Percentiles rank a stretch among this genome's conserved stretches.
Evolutionary conservation across 306 rosid genomes (phyloP).

Genomic region (Acmispon strigosus): DNA sequence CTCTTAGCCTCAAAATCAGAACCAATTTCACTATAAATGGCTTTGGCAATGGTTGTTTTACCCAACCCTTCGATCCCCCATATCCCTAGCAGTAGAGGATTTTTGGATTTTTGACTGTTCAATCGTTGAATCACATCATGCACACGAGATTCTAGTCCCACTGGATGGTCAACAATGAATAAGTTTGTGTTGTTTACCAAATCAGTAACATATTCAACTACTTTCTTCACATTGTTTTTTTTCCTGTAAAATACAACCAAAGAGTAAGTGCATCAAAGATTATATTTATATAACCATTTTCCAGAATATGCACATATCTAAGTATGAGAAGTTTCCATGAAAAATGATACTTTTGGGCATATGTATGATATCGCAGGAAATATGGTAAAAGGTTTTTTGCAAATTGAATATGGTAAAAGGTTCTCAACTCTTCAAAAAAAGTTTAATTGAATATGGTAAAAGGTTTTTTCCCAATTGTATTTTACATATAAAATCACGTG

Average conservation of each 20-base stretch:
- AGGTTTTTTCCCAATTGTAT: too few relatives aligned
- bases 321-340: too few relatives aligned
- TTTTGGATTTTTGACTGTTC: not conserved
- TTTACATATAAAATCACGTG: too few relatives aligned
- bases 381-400: too few relatives aligned
- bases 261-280: not conserved
- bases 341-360: too few relatives aligned
- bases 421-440: too few relatives aligned
- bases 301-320: too few relatives aligned
- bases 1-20: not conserved
- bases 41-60: conserved; percentile 5
- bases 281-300: too few relatives aligned
- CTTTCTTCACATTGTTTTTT: not conserved
- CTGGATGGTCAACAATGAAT: not conserved
- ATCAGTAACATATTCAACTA: not conserved
- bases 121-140: not conserved
- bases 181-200: not conserved
- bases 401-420: too few relatives aligned
- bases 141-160: not conserved
- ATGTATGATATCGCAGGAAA: too few relatives aligned
- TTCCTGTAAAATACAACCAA: not conserved
- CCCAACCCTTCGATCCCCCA: conserved; percentile 9
- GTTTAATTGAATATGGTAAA: too few relatives aligned
- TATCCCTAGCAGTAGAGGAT: not conserved
- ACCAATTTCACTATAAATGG: not conserved